phyloP scores from a whole-genome alignment of 345 rosid species.

The Salix arbutifolia region DNA sequence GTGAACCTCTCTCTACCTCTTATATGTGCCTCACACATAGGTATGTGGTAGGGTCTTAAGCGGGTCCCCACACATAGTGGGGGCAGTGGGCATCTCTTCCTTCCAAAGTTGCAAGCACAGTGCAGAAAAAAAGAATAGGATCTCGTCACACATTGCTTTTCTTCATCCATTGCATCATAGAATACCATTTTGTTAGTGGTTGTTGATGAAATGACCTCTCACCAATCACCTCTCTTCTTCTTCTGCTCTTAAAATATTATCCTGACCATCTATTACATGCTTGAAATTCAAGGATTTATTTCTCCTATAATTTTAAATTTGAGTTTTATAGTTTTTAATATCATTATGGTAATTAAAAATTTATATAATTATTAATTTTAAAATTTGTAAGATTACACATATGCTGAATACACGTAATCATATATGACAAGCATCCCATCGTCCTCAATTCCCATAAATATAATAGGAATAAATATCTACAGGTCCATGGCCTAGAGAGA shows the following conservation, averaged over 20 bases:
- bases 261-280: no score
- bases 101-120: conserved; percentile 27
- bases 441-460: no score
- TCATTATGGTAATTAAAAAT: no score
- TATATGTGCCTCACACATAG: background rate
- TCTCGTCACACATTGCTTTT: conserved; percentile 12
- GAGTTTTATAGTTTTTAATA: no score
- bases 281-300: no score
- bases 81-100: conserved; percentile 36
- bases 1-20: background rate
- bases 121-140: conserved; percentile 14
- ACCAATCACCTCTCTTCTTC: conserved; percentile 26
- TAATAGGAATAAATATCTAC: background rate
- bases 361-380: no score
- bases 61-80: conserved; percentile 29
- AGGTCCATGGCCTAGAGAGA: background rate
- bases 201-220: conserved; percentile 53
- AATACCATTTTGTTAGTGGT: conserved; percentile 30
- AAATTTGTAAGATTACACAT: no score
- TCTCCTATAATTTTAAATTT: no score
- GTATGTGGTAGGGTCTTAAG: conserved; percentile 11
- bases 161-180: conserved; percentile 23
- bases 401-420: no score
- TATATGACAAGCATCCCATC: no score
- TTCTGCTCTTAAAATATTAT: background rate